Evolutionary conservation across 1,284 basidiomycete genomes (phyloP).

Genomic region (Trichosporon asahii): DNA sequence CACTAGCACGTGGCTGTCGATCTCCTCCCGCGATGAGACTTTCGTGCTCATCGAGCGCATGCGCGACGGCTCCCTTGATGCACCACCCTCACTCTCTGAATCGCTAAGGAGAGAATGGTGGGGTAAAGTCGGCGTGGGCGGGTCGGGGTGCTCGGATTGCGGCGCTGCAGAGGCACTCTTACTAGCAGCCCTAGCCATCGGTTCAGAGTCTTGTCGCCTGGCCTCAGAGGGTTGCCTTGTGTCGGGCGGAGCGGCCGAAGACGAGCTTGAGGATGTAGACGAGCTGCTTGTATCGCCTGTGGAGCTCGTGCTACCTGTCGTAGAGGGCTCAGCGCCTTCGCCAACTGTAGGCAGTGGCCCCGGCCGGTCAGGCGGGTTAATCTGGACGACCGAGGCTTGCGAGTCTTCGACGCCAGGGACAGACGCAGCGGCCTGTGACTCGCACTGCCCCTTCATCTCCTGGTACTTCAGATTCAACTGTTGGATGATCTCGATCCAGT

Average conservation of each 20-base stretch:
- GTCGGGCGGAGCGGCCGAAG: not conserved
- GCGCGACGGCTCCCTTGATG: not conserved
- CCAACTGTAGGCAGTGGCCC: not conserved
- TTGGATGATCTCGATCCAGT: conserved; percentile 24
- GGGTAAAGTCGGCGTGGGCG: too few species aligned
- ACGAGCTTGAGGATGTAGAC: not conserved
- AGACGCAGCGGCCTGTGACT: not conserved
- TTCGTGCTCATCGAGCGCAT: not conserved
- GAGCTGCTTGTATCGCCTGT: too few species aligned
- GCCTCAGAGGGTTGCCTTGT: not conserved
- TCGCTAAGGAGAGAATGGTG: not conserved
- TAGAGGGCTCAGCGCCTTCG: not conserved
- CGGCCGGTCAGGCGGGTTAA: not conserved
- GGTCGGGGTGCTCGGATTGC: too few species aligned
- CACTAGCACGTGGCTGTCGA: not conserved
- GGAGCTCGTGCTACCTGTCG: not conserved
- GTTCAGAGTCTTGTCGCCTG: not conserved
- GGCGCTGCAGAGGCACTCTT: not conserved
- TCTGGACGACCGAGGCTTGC: conserved; percentile 3
- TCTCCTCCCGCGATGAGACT: not conserved
- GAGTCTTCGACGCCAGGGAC: not conserved
- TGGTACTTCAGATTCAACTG: conserved; percentile 18
- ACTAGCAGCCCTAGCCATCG: not conserved
- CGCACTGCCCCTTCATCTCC: not conserved
- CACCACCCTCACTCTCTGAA: not conserved